Base-by-base conservation (phyloP, 1,139 yeast species). In the Pichia sp. region DNA sequence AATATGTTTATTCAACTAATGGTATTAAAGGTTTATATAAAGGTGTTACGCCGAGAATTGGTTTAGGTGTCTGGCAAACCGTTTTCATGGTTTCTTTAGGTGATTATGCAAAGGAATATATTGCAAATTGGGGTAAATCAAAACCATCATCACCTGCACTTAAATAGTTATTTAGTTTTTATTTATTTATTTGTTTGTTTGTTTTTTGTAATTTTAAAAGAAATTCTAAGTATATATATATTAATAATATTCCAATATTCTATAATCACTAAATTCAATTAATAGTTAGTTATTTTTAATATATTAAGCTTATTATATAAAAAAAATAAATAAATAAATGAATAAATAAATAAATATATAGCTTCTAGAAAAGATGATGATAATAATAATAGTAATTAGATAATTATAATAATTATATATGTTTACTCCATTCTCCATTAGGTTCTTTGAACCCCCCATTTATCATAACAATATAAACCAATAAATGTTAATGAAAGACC, bases 31-130 rank as follows among this genome's bases (percentile, higher is more conserved):
- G 98, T 45, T 77, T 92, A 55, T 92, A 90, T 66, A 78, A 96
- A 66, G 98, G 98, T 62, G 97, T 90, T 39, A 79, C 97, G 11
- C 98, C 98, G 55, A 84, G 98, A 74, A 79, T 92, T 55, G 97
- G 96, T 46, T 76, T 92, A 57, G 95, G 97, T 55, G 85, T 92
- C 52, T 92, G 97, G 97, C 98, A 92, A 72, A 92, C 98, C 3
- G 87, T 92, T 40, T 92, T 95, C 67, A 92, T 92, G 97, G 97
- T 92, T 50, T 97, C 96, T n/a, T 80, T 92, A 55, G 98, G 97
- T 62, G 98, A 92, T 64, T 86, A 89, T 66, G 87, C 87, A 36
- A 80, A 77, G 62, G 86, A 80, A 45, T 70, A 73, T 46, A 81
- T 81, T 40, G 83, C 73, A 28, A 71, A 67, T 50, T 43, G 11